Evolutionary conservation across 139 green algal genomes (phyloP), one percentile per base, ranked within the genome.

Genomic region (Micromonas commoda): DNA sequence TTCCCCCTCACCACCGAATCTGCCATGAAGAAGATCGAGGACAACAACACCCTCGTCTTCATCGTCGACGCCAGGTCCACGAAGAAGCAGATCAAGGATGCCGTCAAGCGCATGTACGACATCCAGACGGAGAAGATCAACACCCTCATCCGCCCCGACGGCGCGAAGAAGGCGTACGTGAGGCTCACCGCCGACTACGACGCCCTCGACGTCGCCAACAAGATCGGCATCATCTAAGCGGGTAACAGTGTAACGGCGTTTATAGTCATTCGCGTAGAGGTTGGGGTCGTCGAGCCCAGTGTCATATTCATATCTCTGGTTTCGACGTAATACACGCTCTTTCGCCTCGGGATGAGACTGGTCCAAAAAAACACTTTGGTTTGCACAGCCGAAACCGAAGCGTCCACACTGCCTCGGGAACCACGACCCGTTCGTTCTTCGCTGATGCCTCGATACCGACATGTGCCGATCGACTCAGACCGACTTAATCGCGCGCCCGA

Each of bases 21-120:
- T 31, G 96, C 96, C 19, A 99, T 99, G 96, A 98, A 98, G 93
- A 99, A 99, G 91, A 99, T 99, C 83, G 96, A 99, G 87, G 94
- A 99, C 88, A 96, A 99, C 92, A 99, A 99, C 92, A 99, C 96
- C 29, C 87, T 99, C 78, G 89, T 97, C 13, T 97, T 98, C 86
- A 95, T 97, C 68, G 91, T 97, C 67, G 93, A 98, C 76, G 73
- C 89, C 37, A 51, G 82, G 21, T 73, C 81, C 5, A 77, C 69
- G 52, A 88, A 88, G 75, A 89, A 85, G 82, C 88, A 96, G 85
- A 98, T 99, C 87, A 96, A 93, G 87, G 88, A 91, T 19, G 93
- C 94, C 5, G 93, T 99, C 34, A 81, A 80, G 39, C 81, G 84
- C 64, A 90, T 99, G 91, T 99, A 99, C 81, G 93, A 98, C 89